phyloP scores from a whole-genome alignment of 371 early-diverging fungal species.

The Mucor sp. region DNA sequence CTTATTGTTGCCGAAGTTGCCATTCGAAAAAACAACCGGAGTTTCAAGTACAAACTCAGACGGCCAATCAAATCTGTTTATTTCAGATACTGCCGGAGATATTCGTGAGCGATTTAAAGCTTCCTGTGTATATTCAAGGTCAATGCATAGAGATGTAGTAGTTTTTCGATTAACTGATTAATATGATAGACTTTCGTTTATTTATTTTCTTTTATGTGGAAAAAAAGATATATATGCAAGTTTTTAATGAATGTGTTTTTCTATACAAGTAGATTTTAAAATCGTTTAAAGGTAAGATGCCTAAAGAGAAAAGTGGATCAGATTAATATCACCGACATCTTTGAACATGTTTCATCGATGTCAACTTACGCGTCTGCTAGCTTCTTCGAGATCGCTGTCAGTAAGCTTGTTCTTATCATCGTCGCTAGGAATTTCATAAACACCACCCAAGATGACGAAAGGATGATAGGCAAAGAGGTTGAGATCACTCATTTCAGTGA shows the following conservation, averaged over 20 bases:
- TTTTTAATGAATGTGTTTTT: conserved; percentile 2
- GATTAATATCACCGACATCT: not conserved
- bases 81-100: no score
- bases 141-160: no score
- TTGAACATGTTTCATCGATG: not conserved
- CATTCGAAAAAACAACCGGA: no score
- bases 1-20: no score
- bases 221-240: conserved; percentile 15
- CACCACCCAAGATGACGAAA: conserved; percentile 61
- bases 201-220: not conserved
- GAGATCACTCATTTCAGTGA: conserved; percentile 57
- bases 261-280: not conserved
- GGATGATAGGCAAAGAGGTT: conserved; percentile 62
- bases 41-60: no score
- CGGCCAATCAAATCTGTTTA: no score
- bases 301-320: conserved; percentile 1
- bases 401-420: conserved; percentile 43
- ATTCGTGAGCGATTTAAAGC: no score
- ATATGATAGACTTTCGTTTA: not conserved
- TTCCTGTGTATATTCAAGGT: no score
- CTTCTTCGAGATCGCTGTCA: conserved; percentile 45
- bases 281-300: conserved; percentile 22
- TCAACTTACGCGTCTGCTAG: conserved; percentile 41
- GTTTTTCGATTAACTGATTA: no score
- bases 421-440: conserved; percentile 58